These are phyloP conservation scores for Aspergillus calidoustus DNA, from an alignment of 2,329 filamentous ascomycete genomes.

Conservation along the genomic window DNA sequence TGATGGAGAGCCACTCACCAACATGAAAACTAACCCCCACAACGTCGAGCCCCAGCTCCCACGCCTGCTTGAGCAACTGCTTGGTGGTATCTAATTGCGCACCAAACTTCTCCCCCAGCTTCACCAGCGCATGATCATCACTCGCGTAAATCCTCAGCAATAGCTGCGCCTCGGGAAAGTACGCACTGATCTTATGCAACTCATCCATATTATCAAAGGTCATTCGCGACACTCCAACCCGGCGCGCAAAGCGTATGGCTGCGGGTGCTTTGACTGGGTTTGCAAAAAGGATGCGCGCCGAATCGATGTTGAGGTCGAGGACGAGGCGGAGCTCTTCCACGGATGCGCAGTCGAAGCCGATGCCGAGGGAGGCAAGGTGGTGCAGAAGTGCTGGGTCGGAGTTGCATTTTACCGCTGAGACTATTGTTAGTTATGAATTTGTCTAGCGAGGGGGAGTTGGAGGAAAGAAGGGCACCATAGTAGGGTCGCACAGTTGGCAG, in stretches of 20 bases:
- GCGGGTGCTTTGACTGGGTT: not conserved
- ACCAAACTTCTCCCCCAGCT: slow-evolving; percentile 5
- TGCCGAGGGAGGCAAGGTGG: slow-evolving; percentile 27
- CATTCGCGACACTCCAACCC: slow-evolving; percentile 19
- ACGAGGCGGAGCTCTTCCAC: slow-evolving; percentile 30
- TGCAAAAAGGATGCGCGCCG: not conserved
- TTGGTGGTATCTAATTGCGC: not conserved
- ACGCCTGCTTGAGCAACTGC: slow-evolving; percentile 26
- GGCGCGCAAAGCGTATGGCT: not conserved
- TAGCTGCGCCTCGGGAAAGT: slow-evolving; percentile 26
- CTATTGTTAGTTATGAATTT: not conserved
- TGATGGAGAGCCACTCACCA: too few species aligned
- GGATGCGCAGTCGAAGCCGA: slow-evolving; percentile 37
- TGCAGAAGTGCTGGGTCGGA: slow-evolving; percentile 29
- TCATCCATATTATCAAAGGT: slow-evolving; percentile 38
- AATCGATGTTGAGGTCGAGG: slow-evolving; percentile 28
- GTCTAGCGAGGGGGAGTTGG: too few species aligned
- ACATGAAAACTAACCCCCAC: slow-evolving; percentile 38
- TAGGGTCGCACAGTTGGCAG: not conserved
- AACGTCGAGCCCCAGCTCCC: slow-evolving; percentile 28
- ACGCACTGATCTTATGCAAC: slow-evolving; percentile 28
- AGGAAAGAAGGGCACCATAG: not conserved
- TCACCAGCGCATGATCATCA: slow-evolving; percentile 9
- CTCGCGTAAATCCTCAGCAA: slow-evolving; percentile 26
- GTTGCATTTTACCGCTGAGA: slow-evolving; percentile 37